These are phyloP conservation scores for Monascus purpureus DNA, from an alignment of 495 filamentous ascomycete genomes.

Conservation along the genomic window DNA sequence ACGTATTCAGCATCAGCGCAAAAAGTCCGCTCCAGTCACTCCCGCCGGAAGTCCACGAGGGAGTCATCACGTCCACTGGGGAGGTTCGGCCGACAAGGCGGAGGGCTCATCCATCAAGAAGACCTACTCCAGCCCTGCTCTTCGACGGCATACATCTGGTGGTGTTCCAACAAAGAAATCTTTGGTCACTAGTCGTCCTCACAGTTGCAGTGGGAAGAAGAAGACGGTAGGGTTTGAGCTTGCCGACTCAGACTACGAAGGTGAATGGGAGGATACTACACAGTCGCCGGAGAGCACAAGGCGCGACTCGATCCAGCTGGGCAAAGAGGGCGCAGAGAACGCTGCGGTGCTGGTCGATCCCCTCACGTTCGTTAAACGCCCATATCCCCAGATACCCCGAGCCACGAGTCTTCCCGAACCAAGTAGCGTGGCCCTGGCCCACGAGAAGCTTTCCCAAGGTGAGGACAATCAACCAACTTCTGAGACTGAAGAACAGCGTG, in stretches of 20 bases:
- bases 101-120: constrained; percentile 24
- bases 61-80: constrained; percentile 26
- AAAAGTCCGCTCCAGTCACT: constrained; percentile 34
- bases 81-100: constrained; percentile 18
- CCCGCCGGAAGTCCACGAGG: constrained; percentile 28
- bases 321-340: constrained; percentile 27
- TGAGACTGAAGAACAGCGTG: constrained; percentile 5
- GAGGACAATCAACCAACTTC: constrained; percentile 11
- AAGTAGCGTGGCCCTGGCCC: constrained; percentile 19
- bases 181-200: constrained; percentile 23
- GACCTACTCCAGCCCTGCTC: constrained; percentile 30
- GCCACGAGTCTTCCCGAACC: constrained; percentile 34
- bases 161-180: constrained; percentile 22
- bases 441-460: constrained; percentile 10
- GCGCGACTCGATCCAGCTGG: constrained; percentile 27
- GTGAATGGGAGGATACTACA: constrained; percentile 38
- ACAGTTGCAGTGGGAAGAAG: constrained; percentile 26
- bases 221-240: constrained; percentile 36
- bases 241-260: constrained; percentile 30
- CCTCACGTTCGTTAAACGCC: constrained; percentile 33
- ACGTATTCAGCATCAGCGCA: constrained; percentile 33
- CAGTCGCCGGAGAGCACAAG: constrained; percentile 36
- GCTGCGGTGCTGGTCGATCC: constrained; percentile 28
- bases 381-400: constrained; percentile 29
- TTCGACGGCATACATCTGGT: constrained; percentile 25